A percentile compares a stretch with the other conserved stretches of the same genome.
These are phyloP conservation scores for Colletotrichum australisinense DNA, from an alignment of 2,329 filamentous ascomycete genomes.

Conservation along the genomic window DNA sequence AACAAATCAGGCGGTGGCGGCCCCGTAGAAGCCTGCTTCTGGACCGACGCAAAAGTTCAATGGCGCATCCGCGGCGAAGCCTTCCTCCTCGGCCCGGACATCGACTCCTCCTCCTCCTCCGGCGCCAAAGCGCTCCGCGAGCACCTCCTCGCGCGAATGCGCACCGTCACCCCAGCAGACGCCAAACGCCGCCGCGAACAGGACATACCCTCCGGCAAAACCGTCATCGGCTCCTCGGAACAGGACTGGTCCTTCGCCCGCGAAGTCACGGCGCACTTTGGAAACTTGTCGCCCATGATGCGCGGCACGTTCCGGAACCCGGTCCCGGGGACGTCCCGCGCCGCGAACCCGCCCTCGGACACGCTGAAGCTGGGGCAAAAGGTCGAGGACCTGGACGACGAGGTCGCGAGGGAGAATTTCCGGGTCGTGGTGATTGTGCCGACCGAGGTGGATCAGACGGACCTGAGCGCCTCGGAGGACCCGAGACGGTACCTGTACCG, in stretches of 20 bases:
- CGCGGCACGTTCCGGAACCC: conserved; percentile 81
- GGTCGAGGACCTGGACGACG: conserved; percentile 78
- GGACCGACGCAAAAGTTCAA: conserved; percentile 79
- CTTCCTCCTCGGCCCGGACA: conserved; percentile 79
- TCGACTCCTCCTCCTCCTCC: conserved; percentile 52
- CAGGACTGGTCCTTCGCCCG: conserved; percentile 79
- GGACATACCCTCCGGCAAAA: not conserved
- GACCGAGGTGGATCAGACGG: conserved; percentile 79
- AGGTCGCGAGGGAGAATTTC: conserved; percentile 79
- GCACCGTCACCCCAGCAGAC: conserved; percentile 49
- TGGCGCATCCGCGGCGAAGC: conserved; percentile 86
- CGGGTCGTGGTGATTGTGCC: conserved; percentile 85
- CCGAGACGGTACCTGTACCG: conserved; percentile 76
- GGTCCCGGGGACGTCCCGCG: conserved; percentile 71
- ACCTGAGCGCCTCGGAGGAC: conserved; percentile 75
- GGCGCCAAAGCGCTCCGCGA: conserved; percentile 62
- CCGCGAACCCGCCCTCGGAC: conserved; percentile 57
- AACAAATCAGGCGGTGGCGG: conserved; percentile 66
- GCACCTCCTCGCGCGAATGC: conserved; percentile 73
- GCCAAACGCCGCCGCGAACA: conserved; percentile 43
- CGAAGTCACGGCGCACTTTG: conserved; percentile 90
- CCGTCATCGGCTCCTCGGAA: conserved; percentile 23
- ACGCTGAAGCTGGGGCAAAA: conserved; percentile 67
- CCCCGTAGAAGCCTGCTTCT: conserved; percentile 85
- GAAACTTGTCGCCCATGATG: conserved; percentile 85